These are phyloP conservation scores for Forsythia suspensa DNA, from an alignment of 257 asterid species.

Conservation along the genomic window DNA sequence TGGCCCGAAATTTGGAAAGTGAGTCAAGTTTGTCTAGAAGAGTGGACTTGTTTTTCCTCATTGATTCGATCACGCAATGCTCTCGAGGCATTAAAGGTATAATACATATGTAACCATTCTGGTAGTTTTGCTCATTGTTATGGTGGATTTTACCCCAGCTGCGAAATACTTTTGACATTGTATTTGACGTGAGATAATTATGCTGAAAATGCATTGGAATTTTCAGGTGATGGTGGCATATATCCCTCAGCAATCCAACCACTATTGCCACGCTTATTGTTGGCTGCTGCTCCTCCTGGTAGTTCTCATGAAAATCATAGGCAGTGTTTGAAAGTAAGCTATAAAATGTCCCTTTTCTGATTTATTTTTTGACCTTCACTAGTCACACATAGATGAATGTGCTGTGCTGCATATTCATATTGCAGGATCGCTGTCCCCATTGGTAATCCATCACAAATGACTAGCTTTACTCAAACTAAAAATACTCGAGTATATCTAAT, in stretches of 20 bases:
- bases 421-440: neutral
- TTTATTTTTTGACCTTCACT: constrained; percentile 5
- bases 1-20: constrained; percentile 54
- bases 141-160: neutral
- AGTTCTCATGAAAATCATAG: constrained; percentile 78
- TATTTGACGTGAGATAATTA: neutral
- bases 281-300: constrained; percentile 93
- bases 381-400: neutral
- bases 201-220: constrained; percentile 25
- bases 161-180: constrained; percentile 3
- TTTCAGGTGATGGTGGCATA: constrained; percentile 76
- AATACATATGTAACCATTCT: constrained; percentile 10
- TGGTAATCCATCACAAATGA: constrained; percentile 19
- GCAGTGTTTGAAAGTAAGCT: constrained; percentile 86
- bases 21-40: constrained; percentile 69
- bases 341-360: constrained; percentile 4
- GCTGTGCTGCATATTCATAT: neutral
- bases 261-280: constrained; percentile 67
- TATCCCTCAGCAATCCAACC: constrained; percentile 85
- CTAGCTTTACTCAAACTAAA: neutral
- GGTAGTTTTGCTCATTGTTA: neutral
- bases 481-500: neutral
- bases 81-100: constrained; percentile 77
- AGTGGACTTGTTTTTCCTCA: constrained; percentile 88
- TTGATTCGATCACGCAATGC: constrained; percentile 82